Conservation (phyloP, 2,329 filamentous ascomycete species). For the Colletotrichum sojae region DNA sequence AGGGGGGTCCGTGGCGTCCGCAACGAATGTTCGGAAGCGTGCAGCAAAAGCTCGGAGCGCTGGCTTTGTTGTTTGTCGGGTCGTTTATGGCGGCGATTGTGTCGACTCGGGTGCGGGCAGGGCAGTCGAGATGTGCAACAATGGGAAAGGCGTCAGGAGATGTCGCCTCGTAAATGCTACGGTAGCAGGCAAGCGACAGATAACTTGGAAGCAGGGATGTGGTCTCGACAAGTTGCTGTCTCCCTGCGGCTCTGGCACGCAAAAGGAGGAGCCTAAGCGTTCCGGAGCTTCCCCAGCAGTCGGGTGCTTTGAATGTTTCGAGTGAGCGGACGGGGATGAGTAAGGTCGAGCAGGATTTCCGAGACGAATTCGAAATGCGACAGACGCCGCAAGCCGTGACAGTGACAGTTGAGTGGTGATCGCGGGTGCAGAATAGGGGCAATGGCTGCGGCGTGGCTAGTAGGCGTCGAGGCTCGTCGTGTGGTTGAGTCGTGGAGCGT, state of each 20-base stretch:
- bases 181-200: constrained; percentile 16
- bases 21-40: no score
- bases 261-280: constrained; percentile 31
- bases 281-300: constrained; percentile 37
- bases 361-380: constrained; percentile 4
- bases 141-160: constrained; percentile 3
- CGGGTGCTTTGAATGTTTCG: constrained; percentile 30
- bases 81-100: constrained; percentile 1
- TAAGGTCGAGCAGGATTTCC: constrained; percentile 2
- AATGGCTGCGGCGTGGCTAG: background rate
- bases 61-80: background rate
- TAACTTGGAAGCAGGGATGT: constrained; percentile 13
- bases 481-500: constrained; percentile 9
- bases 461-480: constrained; percentile 5
- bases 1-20: background rate
- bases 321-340: constrained; percentile 17
- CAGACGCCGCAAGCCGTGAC: background rate
- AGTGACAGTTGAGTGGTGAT: background rate
- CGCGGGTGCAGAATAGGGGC: background rate
- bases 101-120: constrained; percentile 1
- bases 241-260: constrained; percentile 17
- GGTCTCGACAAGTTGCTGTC: constrained; percentile 4
- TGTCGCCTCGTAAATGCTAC: constrained; percentile 14
- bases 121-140: constrained; percentile 17
- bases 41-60: background rate